Conservation (phyloP, 768 basidiomycete genomes). For the Chiua virens region DNA sequence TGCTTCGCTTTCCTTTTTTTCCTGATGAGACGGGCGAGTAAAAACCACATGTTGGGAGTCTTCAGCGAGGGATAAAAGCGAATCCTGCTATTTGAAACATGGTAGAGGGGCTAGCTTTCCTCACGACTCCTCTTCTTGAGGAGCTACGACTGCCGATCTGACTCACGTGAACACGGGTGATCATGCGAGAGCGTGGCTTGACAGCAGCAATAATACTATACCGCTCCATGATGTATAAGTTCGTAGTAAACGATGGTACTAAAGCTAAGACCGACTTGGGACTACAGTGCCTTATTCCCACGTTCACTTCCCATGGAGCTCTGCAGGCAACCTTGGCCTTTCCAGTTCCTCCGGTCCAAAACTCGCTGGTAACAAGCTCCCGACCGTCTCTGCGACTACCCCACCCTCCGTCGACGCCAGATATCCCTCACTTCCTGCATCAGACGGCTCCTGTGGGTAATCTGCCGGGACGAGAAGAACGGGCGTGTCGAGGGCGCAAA, state of each 20-base stretch:
- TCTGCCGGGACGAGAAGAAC: slow-evolving; percentile 68
- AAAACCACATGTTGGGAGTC: slow-evolving; percentile 6
- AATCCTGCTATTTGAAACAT: background rate
- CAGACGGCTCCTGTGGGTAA: slow-evolving; percentile 42
- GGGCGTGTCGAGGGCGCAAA: slow-evolving; percentile 73
- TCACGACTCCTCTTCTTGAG: too few relatives aligned
- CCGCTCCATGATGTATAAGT: too few relatives aligned
- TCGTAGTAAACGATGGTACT: too few relatives aligned
- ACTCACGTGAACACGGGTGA: too few relatives aligned
- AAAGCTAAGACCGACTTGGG: too few relatives aligned
- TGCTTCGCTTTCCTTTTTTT: background rate
- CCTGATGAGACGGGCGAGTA: slow-evolving; percentile 5
- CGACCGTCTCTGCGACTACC: slow-evolving; percentile 67
- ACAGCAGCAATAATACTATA: too few relatives aligned
- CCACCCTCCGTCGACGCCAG: slow-evolving; percentile 27
- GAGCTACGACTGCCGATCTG: too few relatives aligned
- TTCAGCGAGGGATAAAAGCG: background rate
- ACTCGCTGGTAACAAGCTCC: slow-evolving; percentile 75
- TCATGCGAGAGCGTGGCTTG: too few relatives aligned
- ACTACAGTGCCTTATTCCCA: background rate
- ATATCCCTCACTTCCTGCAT: slow-evolving; percentile 7
- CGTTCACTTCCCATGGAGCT: background rate
- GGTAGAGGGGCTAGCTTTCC: background rate
- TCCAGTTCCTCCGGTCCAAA: slow-evolving; percentile 88
- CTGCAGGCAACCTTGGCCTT: slow-evolving; percentile 34